Percentiles rank a stretch among this genome's conserved stretches.
Conservation (phyloP, 805 yeast genomes). For the Candida coleopterorum region DNA sequence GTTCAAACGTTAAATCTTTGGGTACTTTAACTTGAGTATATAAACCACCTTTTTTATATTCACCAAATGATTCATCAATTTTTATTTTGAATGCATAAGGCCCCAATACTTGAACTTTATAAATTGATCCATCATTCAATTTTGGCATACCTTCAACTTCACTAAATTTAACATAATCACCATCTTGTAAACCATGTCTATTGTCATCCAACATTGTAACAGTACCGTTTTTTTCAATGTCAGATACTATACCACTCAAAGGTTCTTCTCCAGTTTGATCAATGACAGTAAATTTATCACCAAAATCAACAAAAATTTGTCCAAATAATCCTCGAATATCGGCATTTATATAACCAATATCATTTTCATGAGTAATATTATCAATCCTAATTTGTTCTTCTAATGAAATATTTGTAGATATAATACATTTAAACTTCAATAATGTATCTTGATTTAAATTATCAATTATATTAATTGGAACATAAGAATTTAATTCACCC, state of each 20-base stretch:
- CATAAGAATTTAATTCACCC: conserved; percentile 84
- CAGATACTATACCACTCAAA: conserved; percentile 77
- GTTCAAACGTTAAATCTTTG: conserved; percentile 51
- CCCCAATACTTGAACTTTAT: conserved; percentile 79
- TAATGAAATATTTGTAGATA: conserved; percentile 70
- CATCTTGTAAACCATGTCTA: conserved; percentile 92
- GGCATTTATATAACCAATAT: conserved; percentile 75
- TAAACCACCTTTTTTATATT: conserved; percentile 77
- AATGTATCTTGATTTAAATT: conserved; percentile 53
- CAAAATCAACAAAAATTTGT: conserved; percentile 84
- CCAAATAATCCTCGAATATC: conserved; percentile 89
- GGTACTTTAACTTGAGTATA: conserved; percentile 94
- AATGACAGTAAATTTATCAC: conserved; percentile 69
- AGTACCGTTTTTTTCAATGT: conserved; percentile 80
- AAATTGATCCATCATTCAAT: conserved; percentile 69
- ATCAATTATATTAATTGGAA: conserved; percentile 68
- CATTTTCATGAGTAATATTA: conserved; percentile 64
- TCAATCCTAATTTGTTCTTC: conserved; percentile 76
- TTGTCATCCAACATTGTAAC: conserved; percentile 91
- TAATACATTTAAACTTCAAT: conserved; percentile 66
- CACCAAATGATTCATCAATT: conserved; percentile 51
- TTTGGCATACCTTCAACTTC: conserved; percentile 79
- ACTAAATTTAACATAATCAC: conserved; percentile 78
- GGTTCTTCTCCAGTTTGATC: conserved; percentile 96
- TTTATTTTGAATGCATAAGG: conserved; percentile 88